These are phyloP conservation scores for Tolypocladium endophyticum DNA, from an alignment of 2,329 filamentous ascomycete genomes.

Conservation along the genomic window DNA sequence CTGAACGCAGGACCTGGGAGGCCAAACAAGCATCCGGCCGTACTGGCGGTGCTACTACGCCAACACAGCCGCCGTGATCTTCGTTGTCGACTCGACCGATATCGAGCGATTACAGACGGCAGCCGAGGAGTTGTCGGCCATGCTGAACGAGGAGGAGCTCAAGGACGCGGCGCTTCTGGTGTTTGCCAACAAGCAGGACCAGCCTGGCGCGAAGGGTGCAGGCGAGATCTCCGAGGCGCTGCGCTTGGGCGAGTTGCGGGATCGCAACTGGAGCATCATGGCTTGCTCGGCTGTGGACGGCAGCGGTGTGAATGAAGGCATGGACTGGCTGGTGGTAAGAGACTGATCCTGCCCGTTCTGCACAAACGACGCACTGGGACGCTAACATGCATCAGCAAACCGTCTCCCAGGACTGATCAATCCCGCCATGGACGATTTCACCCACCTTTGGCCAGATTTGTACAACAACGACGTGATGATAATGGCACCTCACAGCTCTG, in stretches of 20 bases:
- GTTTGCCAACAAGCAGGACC: conserved; percentile 98
- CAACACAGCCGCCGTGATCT: conserved; percentile 96
- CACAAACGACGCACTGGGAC: background rate
- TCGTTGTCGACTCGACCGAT: conserved; percentile 97
- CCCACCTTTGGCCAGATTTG: conserved; percentile 13
- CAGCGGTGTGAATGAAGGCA: conserved; percentile 87
- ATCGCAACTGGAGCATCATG: conserved; percentile 98
- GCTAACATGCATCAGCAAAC: conserved; percentile 19
- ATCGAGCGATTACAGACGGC: conserved; percentile 90
- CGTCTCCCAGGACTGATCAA: conserved; percentile 20
- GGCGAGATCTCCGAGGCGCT: conserved; percentile 94
- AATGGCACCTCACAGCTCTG: conserved; percentile 13
- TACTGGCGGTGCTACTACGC: conserved; percentile 99
- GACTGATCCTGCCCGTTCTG: background rate
- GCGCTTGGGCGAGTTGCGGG: conserved; percentile 79
- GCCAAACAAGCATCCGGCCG: conserved; percentile 95
- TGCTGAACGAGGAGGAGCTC: conserved; percentile 95
- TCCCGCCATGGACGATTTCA: conserved; percentile 5
- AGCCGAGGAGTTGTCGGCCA: conserved; percentile 82
- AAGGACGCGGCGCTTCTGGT: conserved; percentile 86
- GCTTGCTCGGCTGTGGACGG: conserved; percentile 95
- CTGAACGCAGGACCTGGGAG: conserved; percentile 67
- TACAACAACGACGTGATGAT: conserved; percentile 22
- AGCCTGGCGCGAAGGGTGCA: conserved; percentile 90
- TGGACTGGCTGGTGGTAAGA: conserved; percentile 94